Percentiles rank a stretch among this genome's conserved stretches.
Conservation (phyloP, 2,329 filamentous ascomycete species). For the Neonectria magnoliae region DNA sequence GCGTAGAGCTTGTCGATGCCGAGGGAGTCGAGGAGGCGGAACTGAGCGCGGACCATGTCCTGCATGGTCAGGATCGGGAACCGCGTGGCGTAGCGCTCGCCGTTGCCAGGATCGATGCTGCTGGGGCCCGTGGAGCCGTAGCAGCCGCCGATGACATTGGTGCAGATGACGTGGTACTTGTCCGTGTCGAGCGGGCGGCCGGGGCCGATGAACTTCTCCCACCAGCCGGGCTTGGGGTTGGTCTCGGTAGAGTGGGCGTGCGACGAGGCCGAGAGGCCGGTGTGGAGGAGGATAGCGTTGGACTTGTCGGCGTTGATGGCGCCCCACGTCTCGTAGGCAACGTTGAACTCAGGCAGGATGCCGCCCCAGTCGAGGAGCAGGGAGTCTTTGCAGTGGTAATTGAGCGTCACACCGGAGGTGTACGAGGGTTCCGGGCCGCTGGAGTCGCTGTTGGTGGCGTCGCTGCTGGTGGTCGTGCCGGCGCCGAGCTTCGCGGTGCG, state of each 20-base stretch:
- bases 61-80: conserved; percentile 96
- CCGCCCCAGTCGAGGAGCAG: conserved; percentile 95
- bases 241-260: conserved; percentile 91
- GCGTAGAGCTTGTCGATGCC: conserved; percentile 84
- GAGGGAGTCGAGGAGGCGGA: conserved; percentile 83
- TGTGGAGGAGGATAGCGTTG: conserved; percentile 93
- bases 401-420: conserved; percentile 85
- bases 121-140: conserved; percentile 94
- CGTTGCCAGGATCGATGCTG: conserved; percentile 87
- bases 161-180: conserved; percentile 94
- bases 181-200: conserved; percentile 86
- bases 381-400: conserved; percentile 77
- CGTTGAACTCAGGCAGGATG: conserved; percentile 84
- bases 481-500: conserved; percentile 79
- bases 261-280: conserved; percentile 94
- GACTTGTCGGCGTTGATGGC: conserved; percentile 79
- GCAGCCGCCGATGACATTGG: conserved; percentile 95
- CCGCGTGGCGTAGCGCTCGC: conserved; percentile 87
- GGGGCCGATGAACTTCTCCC: conserved; percentile 97
- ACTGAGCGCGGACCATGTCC: conserved; percentile 98
- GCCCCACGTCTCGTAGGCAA: conserved; percentile 96
- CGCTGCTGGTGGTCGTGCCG: conserved; percentile 15
- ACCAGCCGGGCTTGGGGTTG: conserved; percentile 94
- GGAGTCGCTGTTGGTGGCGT: conserved; percentile 46
- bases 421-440: conserved; percentile 94